Percentiles rank a stretch among this genome's conserved stretches.
Evolutionary conservation across 176 grass and related monocot genomes (phyloP).

Genomic region (Leersia perrieri): DNA sequence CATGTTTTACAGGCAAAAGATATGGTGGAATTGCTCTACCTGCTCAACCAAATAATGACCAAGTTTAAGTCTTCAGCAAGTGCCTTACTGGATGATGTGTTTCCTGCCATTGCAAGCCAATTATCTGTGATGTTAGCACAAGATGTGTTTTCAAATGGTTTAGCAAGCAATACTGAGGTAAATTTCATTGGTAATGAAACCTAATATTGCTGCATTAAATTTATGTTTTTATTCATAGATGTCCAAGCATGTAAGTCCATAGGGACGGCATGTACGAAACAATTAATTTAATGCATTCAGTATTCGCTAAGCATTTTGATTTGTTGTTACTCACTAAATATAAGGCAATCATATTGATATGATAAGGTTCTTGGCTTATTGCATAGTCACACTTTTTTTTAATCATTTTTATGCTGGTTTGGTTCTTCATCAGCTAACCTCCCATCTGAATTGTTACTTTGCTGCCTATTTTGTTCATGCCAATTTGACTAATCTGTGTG

Average conservation of each 20-base stretch:
- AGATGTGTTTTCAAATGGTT: slow-evolving; percentile 73
- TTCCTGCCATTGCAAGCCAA: slow-evolving; percentile 76
- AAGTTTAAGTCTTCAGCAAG: slow-evolving; percentile 80
- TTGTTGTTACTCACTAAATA: background rate
- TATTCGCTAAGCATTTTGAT: background rate
- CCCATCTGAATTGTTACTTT: slow-evolving; percentile 9
- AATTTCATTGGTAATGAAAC: slow-evolving; percentile 14
- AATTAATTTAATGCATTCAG: too few relatives aligned
- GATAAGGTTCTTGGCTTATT: background rate
- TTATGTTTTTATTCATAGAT: too few relatives aligned
- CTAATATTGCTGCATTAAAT: background rate
- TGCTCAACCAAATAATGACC: slow-evolving; percentile 90
- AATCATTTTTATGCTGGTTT: background rate
- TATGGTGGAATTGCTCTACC: slow-evolving; percentile 91
- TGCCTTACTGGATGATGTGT: slow-evolving; percentile 73
- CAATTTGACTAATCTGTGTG: background rate
- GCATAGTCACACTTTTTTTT: background rate
- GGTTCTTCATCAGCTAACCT: background rate
- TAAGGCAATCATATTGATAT: background rate
- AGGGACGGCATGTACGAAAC: too few relatives aligned
- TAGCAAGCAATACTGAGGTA: slow-evolving; percentile 81
- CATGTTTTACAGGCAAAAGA: slow-evolving; percentile 70
- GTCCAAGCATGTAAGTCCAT: too few relatives aligned
- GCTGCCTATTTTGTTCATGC: slow-evolving; percentile 4
- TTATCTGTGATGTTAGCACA: slow-evolving; percentile 64